phyloP scores from a whole-genome alignment of 2,329 filamentous ascomycete genomes.

The Exophiala xenobiotica region DNA sequence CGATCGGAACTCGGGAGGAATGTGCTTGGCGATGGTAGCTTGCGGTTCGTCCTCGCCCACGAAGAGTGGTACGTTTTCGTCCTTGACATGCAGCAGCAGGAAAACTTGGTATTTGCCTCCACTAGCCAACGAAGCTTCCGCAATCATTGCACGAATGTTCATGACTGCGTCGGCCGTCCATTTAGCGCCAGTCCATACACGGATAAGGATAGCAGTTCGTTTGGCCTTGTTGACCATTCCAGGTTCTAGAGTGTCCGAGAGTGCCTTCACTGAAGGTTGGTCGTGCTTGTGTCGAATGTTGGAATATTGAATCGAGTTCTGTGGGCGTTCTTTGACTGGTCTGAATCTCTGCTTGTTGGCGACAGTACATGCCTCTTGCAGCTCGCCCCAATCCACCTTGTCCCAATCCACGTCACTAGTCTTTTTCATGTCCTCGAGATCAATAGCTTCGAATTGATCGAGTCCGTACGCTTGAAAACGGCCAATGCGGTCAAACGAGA shows the following conservation, averaged over 20 bases:
- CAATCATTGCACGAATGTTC: constrained; percentile 79
- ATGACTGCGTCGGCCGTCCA: constrained; percentile 80
- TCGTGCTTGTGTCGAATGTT: constrained; percentile 32
- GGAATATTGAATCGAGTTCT: constrained; percentile 33
- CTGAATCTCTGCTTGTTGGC: constrained; percentile 65
- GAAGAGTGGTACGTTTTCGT: constrained; percentile 69
- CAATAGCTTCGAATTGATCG: constrained; percentile 32
- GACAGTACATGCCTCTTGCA: constrained; percentile 66
- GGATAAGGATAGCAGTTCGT: constrained; percentile 75
- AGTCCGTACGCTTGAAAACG: constrained; percentile 61
- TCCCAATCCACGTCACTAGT: constrained; percentile 53
- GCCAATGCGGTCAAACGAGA: constrained; percentile 70
- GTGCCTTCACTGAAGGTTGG: constrained; percentile 16
- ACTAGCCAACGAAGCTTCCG: constrained; percentile 75
- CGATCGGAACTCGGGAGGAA: constrained; percentile 68
- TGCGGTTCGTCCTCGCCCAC: constrained; percentile 64
- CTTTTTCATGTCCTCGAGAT: constrained; percentile 33
- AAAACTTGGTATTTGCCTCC: constrained; percentile 82
- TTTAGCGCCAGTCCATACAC: constrained; percentile 76
- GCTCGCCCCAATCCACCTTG: constrained; percentile 66
- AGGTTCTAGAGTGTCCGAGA: constrained; percentile 24
- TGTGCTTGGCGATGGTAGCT: constrained; percentile 57
- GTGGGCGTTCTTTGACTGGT: constrained; percentile 25
- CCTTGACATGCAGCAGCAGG: constrained; percentile 80
- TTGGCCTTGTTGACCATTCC: constrained; percentile 31